phyloP scores from a whole-genome alignment of 2,329 filamentous ascomycete genomes.

The Cytospora piceicola region DNA sequence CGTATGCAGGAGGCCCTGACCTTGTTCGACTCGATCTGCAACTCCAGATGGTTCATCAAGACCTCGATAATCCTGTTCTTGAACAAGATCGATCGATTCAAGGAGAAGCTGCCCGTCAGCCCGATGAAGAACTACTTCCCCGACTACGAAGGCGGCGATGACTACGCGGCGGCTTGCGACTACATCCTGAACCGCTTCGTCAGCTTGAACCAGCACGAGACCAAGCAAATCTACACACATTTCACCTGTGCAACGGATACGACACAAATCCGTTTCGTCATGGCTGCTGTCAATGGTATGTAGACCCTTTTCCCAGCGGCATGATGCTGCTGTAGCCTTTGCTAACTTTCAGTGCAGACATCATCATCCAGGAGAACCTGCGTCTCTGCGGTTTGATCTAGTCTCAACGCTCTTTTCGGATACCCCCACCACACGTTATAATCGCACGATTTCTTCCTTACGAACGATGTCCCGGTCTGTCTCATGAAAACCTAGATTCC shows the following conservation, averaged over 20 bases:
- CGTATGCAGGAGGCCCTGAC: constrained; percentile 91
- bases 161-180: constrained; percentile 94
- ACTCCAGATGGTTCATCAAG: constrained; percentile 88
- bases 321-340: background rate
- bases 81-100: constrained; percentile 90
- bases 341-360: constrained; percentile 69
- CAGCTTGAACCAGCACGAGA: constrained; percentile 97
- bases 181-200: constrained; percentile 99
- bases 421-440: constrained; percentile 31
- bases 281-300: constrained; percentile 98
- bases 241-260: constrained; percentile 99
- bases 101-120: constrained; percentile 79
- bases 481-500: constrained; percentile 26
- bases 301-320: constrained; percentile 24
- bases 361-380: constrained; percentile 99
- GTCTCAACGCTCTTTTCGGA: constrained; percentile 31
- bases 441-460: constrained; percentile 32
- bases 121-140: constrained; percentile 91
- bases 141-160: constrained; percentile 91
- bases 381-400: constrained; percentile 94
- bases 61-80: constrained; percentile 88
- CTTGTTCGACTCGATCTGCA: constrained; percentile 85
- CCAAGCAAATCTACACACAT: constrained; percentile 99
- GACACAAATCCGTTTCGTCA: constrained; percentile 98
- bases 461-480: constrained; percentile 30